Base-by-base conservation (phyloP, 2,329 filamentous ascomycete species). In the Arthroderma sp. region DNA sequence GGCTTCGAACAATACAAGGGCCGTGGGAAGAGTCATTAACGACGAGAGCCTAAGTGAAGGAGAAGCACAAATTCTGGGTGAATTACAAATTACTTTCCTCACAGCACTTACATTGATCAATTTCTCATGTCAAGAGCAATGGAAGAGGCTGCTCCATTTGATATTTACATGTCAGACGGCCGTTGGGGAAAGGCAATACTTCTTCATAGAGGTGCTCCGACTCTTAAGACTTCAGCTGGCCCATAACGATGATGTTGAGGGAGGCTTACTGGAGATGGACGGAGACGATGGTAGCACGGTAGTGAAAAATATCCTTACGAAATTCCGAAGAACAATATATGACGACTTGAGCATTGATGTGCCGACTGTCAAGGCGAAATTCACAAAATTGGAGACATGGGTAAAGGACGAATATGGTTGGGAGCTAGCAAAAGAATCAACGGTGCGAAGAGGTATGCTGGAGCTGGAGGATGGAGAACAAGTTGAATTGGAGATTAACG, bases 51-150 rank as follows among this genome's bases (percentile, higher is more conserved):
- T 51, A 25, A 59, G 55, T 13, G 52, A 57, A 2, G 69, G 71
- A 8, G 73, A 75, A 60, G 56, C 59, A 5, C 68, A 76, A 43
- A 55, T 78, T 1, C 66, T 85, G 13, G 82, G 81, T 15, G 82
- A 85, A 63, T 64, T 85, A 56, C 81, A 85, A 62, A 82, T 84
- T 63, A 76, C 76, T 33, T 85, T 85, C 63, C 67, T 84, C 8
- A 83, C 82, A 78, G 74, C 82, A 1, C 64, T 85, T 59, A 83
- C 81, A 4, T 71, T 85, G 61, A 82, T 82, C 72, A 85, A 85
- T 65, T 83, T 80, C 65, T 83, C 81, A 1, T 84, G 82, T 63
- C 70, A 84, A 2, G 81, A 84, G 66, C 82, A 85, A 65, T 85
- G 82, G 82, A 83, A 81, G 64, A 71, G 82, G 38, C 62, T 85